A percentile compares a stretch with the other conserved stretches of the same genome.
These are phyloP conservation scores for Rhododendron henanense DNA, from an alignment of 148 eudicot genomes.

Conservation along the genomic window DNA sequence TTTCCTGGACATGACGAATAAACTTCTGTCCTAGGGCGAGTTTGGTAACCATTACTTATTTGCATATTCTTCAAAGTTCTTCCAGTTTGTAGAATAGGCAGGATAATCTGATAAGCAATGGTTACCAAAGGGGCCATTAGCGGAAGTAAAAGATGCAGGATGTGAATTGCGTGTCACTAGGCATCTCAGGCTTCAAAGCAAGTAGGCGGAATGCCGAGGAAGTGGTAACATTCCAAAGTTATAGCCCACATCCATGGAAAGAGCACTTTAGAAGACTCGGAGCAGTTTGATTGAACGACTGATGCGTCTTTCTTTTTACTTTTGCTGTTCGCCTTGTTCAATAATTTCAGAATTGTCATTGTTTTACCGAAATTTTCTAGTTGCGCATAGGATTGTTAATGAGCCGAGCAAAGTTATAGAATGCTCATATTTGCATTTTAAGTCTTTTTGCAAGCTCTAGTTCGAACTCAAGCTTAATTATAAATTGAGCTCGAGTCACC, in stretches of 20 bases:
- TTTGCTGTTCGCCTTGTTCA: neutral
- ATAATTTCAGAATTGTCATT: neutral
- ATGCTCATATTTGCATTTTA: neutral
- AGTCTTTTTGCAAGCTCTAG: neutral
- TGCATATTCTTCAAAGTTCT: neutral
- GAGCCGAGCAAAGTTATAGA: neutral
- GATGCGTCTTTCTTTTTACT: neutral
- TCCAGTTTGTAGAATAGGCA: neutral
- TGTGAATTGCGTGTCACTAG: neutral
- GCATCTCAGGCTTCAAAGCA: neutral
- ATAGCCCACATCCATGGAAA: neutral
- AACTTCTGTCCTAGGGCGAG: neutral
- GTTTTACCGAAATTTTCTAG: neutral
- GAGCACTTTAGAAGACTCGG: neutral
- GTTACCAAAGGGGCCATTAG: neutral
- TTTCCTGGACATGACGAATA: neutral
- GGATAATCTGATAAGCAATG: neutral
- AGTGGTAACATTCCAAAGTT: neutral
- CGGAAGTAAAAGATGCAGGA: neutral
- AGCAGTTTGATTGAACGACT: neutral
- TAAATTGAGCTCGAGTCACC: neutral
- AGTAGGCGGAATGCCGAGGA: neutral
- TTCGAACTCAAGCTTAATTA: neutral
- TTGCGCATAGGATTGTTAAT: neutral
- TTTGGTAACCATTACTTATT: neutral